Evolutionary conservation across 306 rosid genomes (phyloP), one percentile per base, ranked within the genome.

Genomic region (Benincasa hispida): DNA sequence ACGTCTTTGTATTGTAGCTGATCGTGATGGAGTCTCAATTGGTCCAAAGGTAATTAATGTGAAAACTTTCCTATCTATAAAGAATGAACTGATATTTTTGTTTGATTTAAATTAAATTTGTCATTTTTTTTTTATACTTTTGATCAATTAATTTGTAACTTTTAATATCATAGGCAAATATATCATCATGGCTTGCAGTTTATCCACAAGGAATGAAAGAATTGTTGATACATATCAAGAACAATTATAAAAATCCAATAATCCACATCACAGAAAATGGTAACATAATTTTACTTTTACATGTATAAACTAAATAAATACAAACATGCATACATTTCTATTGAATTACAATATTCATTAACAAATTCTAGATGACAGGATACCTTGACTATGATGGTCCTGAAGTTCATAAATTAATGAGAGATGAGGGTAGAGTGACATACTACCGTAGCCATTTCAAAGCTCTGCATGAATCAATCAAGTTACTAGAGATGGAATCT

Each of bases 181-280:
- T 5, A 8, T n/a, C 58, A n/a, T 55, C 60, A 2, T 21, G 27
- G 27, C 27, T 55, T 7, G 58, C 58, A 0, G 27, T 67, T 78
- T 81, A 81, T 81, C 87, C 84, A 1, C 50, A 19, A 10, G 87
- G 87, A 22, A 50, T 84, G 19, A 58, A 22, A 18, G 80, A 80
- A 37, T 5, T 78, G 25, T 74, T 84, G 82, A 61, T 77, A 11
- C 68, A 84, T 30, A 75, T 15, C 11, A 78, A 84, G 69, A 53
- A 1, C 14, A 81, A 81, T 37, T 80, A 80, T 30, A 14, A 75
- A 10, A 81, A 77, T 78, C 84, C 87, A 12, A 41, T 74, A 12
- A 74, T 80, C 41, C 87, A 85, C 58, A 89, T 89, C 22, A 89
- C 87, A 17, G 91, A 88, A 66, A 88, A 86, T 77, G 89, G 89